phyloP scores from a whole-genome alignment of 345 rosid species.

The Eucalyptus lansdowneana region DNA sequence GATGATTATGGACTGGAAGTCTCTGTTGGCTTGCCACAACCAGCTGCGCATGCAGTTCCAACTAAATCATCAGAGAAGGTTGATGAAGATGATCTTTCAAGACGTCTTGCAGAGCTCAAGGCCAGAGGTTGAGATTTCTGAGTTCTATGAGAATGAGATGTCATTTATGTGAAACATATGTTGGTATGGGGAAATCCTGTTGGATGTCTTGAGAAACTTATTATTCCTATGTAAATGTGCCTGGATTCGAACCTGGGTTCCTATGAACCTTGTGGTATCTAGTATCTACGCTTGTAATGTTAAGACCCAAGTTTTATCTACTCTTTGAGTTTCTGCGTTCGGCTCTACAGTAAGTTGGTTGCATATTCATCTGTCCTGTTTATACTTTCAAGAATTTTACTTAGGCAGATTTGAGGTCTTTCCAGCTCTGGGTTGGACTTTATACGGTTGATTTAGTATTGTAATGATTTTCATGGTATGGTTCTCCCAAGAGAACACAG shows the following conservation, averaged over 20 bases:
- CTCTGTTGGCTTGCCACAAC: conserved; percentile 94
- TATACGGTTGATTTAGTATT: not conserved
- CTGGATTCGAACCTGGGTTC: not conserved
- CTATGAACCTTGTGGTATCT: not conserved
- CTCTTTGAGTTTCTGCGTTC: not conserved
- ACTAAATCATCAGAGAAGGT: conserved; percentile 73
- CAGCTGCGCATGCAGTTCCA: conserved; percentile 88
- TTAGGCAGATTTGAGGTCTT: not conserved
- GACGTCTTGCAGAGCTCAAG: conserved; percentile 97
- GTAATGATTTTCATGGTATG: not conserved
- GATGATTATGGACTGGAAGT: conserved; percentile 96
- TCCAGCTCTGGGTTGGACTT: not conserved
- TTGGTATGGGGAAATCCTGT: not conserved
- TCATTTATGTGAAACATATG: not conserved
- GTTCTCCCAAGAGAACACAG: not conserved
- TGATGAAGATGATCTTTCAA: conserved; percentile 91
- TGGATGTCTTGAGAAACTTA: not conserved
- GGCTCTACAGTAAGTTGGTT: not conserved
- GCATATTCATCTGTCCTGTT: not conserved
- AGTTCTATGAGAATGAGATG: not conserved
- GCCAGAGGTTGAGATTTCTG: conserved; percentile 47
- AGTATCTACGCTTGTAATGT: not conserved
- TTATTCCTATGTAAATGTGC: not conserved
- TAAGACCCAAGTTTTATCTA: not conserved
- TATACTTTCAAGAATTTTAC: not conserved